Evolutionary conservation across 768 basidiomycete genomes (phyloP), one percentile per base, ranked within the genome.

Genomic region (Collybiopsis luxurians): DNA sequence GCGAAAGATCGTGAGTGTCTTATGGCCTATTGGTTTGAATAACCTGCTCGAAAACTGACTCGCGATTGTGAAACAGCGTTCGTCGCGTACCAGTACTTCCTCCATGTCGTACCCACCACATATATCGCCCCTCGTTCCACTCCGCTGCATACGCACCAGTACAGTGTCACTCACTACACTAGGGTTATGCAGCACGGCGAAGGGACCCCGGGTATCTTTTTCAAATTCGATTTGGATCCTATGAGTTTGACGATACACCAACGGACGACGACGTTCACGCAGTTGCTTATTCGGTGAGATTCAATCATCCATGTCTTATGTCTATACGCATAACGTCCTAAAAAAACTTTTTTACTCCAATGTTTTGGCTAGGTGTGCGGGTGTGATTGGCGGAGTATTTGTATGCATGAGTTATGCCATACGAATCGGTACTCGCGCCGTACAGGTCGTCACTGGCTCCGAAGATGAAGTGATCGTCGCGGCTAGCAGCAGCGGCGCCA

Each of bases 181-280:
- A 85, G 91, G 28, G 78, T 82, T 17, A 74, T 97, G 2, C 75
- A 83, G 19, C 89, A 92, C 66, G 84, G 90, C 60, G 73, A 77
- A 15, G 92, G 90, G 6, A 87, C 92, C 0, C 96, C 96, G 0
- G 95, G 92, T 15, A 96, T 98, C 67, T 98, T 96, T 79, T 97
- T 98, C 87, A 97, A 98, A 72, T 98, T 93, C 69, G 95, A 99
- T 57, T 73, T 98, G 36, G 96, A 99, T 67, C 94, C 95, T 0
- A 81, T 98, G 72, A 78, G 82, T 23, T 79, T 98, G 58, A 88
- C 85, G 0, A 85, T 98, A 53, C 83, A 90, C 64, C 95, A 98
- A 72, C 84, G 94, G 17, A 98, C 96, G 19, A 93, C 89, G 0
- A 78, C 83, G 1, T 73, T 99, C 50, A 65, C 87, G 2, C 89